A percentile compares a stretch with the other conserved stretches of the same genome.
phyloP scores from a whole-genome alignment of 2,329 filamentous ascomycete species.

The Sclerotiophoma versabilis region DNA sequence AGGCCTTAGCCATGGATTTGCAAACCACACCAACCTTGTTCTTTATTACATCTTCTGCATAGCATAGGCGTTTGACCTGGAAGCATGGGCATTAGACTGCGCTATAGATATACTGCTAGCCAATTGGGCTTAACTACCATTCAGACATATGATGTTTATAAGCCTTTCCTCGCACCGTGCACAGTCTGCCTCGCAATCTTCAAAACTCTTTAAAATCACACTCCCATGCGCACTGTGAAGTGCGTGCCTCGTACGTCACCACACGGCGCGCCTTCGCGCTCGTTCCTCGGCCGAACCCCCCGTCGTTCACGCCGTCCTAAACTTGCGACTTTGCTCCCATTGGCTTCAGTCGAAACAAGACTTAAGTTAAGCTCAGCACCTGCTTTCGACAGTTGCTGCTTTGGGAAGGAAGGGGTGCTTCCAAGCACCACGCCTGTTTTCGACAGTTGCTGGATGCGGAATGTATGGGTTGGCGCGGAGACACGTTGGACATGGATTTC shows the following conservation, averaged over 20 bases:
- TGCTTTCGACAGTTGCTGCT: constrained; percentile 5
- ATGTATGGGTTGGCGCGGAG: neutral
- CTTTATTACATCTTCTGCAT: constrained; percentile 12
- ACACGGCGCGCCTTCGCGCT: neutral
- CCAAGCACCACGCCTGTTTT: constrained; percentile 18
- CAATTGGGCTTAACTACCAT: neutral
- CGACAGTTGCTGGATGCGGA: constrained; percentile 16
- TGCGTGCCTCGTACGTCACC: constrained; percentile 9
- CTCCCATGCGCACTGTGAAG: too few relatives aligned
- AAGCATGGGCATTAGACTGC: constrained; percentile 2
- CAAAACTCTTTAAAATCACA: too few relatives aligned
- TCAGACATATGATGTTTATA: neutral
- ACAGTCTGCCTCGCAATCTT: neutral
- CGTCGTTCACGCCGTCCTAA: neutral
- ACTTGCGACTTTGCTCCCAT: neutral
- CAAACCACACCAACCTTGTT: neutral
- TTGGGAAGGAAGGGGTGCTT: neutral
- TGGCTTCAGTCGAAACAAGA: constrained; percentile 10
- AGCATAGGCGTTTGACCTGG: constrained; percentile 18
- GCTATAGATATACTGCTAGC: neutral
- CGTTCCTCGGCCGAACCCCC: constrained; percentile 8
- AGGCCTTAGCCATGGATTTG: neutral
- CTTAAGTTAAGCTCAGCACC: constrained; percentile 19
- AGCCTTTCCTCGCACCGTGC: neutral
- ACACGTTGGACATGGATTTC: too few relatives aligned